These are phyloP conservation scores for Leishmania braziliensis DNA, from an alignment of 208 protist species.

Conservation along the genomic window DNA sequence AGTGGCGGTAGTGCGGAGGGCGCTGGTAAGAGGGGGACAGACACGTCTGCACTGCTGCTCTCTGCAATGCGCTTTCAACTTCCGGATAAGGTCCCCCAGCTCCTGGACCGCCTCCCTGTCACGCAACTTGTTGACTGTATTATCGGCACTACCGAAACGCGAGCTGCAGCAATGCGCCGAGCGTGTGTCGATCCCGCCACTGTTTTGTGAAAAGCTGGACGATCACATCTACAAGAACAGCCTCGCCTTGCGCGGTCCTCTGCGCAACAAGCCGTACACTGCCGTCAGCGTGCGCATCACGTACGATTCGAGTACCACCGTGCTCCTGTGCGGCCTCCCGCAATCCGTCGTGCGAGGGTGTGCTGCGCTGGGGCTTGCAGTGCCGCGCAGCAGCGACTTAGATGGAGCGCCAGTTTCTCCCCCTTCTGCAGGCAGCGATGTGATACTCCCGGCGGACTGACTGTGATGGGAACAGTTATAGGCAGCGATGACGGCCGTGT, in stretches of 20 bases:
- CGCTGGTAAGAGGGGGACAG: not conserved
- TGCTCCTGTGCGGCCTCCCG: slow-evolving; percentile 23
- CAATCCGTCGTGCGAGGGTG: not conserved
- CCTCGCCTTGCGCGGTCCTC: slow-evolving; percentile 4
- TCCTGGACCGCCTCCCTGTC: not conserved
- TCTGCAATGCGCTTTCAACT: not conserved
- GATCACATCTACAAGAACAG: slow-evolving; percentile 27
- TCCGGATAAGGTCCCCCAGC: not conserved
- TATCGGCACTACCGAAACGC: slow-evolving; percentile 23
- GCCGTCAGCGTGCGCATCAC: slow-evolving; percentile 18
- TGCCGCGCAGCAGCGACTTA: not conserved
- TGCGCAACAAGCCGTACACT: slow-evolving; percentile 21
- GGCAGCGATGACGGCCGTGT: not conserved
- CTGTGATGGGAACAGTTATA: slow-evolving; percentile 21
- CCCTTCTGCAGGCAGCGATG: not conserved
- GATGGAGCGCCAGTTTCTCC: not conserved
- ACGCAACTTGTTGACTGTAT: not conserved
- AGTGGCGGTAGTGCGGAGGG: not conserved
- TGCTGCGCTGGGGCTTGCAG: not conserved
- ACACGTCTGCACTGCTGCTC: not conserved
- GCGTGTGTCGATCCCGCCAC: slow-evolving; percentile 27
- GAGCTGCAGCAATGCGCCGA: slow-evolving; percentile 42
- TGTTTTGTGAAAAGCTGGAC: slow-evolving; percentile 23
- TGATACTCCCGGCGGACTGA: slow-evolving; percentile 12
- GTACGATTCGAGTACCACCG: slow-evolving; percentile 26